A percentile compares a stretch with the other conserved stretches of the same genome.
Conservation (phyloP, 768 basidiomycete genomes). For the Boletus rubescentipes region DNA sequence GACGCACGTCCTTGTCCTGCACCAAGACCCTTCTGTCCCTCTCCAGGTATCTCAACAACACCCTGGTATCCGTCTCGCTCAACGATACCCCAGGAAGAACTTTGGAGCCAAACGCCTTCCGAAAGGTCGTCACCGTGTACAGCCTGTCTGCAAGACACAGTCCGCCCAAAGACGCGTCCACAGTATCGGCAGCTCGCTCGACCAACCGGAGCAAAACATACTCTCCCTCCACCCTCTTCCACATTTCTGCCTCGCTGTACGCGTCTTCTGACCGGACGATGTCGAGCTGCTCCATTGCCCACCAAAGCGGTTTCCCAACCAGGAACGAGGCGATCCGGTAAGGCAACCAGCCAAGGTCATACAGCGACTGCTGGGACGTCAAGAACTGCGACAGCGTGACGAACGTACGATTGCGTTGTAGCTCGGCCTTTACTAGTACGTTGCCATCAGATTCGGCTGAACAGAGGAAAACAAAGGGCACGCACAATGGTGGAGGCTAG, state of each 20-base stretch:
- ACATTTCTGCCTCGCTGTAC: conserved; percentile 43
- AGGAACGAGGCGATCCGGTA: conserved; percentile 67
- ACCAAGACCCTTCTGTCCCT: conserved; percentile 69
- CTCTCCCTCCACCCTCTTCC: conserved; percentile 65
- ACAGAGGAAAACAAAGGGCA: conserved; percentile 12
- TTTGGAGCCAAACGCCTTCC: conserved; percentile 49
- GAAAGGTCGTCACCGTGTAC: conserved; percentile 62
- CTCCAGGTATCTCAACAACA: conserved; percentile 75
- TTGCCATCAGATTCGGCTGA: conserved; percentile 23
- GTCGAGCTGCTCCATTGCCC: conserved; percentile 80
- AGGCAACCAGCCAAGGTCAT: conserved; percentile 68
- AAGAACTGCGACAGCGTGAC: conserved; percentile 57
- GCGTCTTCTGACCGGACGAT: conserved; percentile 63
- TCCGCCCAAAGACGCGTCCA: conserved; percentile 45
- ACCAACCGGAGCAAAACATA: conserved; percentile 68
- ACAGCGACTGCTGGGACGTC: conserved; percentile 55
- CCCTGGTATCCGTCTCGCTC: conserved; percentile 61
- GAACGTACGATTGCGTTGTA: conserved; percentile 44
- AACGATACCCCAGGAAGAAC: conserved; percentile 45
- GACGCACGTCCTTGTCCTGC: conserved; percentile 63
- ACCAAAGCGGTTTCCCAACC: conserved; percentile 80
- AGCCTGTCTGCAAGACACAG: conserved; percentile 54
- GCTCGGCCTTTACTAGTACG: conserved; percentile 68
- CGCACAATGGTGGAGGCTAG: conserved; percentile 74
- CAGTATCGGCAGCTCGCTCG: conserved; percentile 62